Evolutionary conservation across 306 rosid species (phyloP), one percentile per base, ranked within the genome.

Genomic region (Urtica urens): DNA sequence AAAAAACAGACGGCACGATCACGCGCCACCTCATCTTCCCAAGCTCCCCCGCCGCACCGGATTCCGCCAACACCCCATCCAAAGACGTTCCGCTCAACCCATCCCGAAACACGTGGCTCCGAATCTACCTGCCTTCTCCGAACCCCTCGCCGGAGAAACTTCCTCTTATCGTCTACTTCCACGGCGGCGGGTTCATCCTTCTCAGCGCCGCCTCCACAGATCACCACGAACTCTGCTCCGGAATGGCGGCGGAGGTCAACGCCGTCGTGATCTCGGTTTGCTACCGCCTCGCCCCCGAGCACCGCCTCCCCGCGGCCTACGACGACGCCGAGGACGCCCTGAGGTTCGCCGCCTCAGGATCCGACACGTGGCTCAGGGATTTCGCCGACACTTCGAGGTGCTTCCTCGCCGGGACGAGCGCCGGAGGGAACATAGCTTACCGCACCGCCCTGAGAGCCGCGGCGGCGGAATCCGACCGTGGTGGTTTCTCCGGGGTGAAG

Each of bases 101-200:
- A 46, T 55, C 74, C n/a, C 63, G 72, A 7, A 25, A 51, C 72
- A 75, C 78, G 0, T 73, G 67, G 72, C 54, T 53, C 5, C 53
- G 87, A 18, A 3, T 79, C 52, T 75, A 55, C 68, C 38, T 75
- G 10, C 79, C 4, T 13, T 13, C n/a, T 16, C 15, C 52, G 22
- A 65, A 0, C 55, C 46, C 70, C 40, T 10, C 37, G 4, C 1
- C 53, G 12, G 64, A 57, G 5, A 74, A 68, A 26, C 68, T 64
- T 1, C 79, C 87, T 0, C 31, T 79, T 0, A 0, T 72, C 3
- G 35, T 74, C 9, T 75, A 47, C 64, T 62, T 46, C 66, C 82
- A 72, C 9, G 87, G 79, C 0, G 82, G 82, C 3, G 82, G 72
- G 2, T 75, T 79, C 55, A 28, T 75, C 20, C 35, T 47, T 4